Evolutionary conservation across 352 stramenopile genomes (phyloP).

Genomic region (Globisporangium carolinianum): DNA sequence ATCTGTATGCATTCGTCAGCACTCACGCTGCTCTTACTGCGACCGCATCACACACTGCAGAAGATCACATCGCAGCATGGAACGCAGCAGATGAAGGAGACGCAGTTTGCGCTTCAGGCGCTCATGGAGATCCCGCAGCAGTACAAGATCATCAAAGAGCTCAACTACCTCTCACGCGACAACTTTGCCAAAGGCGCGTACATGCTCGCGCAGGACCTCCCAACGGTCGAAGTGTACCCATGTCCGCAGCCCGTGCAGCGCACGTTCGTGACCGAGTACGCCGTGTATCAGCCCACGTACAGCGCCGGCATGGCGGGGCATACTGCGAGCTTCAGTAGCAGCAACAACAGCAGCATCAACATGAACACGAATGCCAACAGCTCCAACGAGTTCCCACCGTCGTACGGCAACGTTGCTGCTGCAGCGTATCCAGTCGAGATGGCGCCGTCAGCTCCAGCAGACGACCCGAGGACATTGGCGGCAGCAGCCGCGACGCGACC

Average conservation of each 20-base stretch:
- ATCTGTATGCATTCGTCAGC: no score
- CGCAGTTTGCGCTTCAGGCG: constrained; percentile 73
- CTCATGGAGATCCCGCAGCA: constrained; percentile 85
- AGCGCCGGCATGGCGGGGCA: not conserved
- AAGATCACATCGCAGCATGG: constrained; percentile 48
- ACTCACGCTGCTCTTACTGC: not conserved
- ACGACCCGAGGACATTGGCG: not conserved
- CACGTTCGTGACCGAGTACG: constrained; percentile 19
- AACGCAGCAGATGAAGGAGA: constrained; percentile 39
- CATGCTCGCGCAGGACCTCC: constrained; percentile 44
- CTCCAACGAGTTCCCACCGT: constrained; percentile 2
- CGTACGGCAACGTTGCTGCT: not conserved
- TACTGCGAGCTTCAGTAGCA: not conserved
- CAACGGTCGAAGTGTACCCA: constrained; percentile 59
- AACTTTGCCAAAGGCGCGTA: constrained; percentile 24
- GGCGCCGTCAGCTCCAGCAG: constrained; percentile 10
- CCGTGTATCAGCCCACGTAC: constrained; percentile 20
- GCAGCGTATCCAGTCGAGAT: constrained; percentile 4
- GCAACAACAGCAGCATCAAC: not conserved
- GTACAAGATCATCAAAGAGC: constrained; percentile 71
- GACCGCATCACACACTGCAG: constrained; percentile 8
- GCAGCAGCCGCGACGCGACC: constrained; percentile 3
- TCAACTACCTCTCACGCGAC: constrained; percentile 43
- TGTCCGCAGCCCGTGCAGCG: constrained; percentile 26
- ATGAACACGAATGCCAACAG: constrained; percentile 8